Evolutionary conservation across 2,329 filamentous ascomycete species (phyloP).

Genomic region (Pseudopyricularia javanii): DNA sequence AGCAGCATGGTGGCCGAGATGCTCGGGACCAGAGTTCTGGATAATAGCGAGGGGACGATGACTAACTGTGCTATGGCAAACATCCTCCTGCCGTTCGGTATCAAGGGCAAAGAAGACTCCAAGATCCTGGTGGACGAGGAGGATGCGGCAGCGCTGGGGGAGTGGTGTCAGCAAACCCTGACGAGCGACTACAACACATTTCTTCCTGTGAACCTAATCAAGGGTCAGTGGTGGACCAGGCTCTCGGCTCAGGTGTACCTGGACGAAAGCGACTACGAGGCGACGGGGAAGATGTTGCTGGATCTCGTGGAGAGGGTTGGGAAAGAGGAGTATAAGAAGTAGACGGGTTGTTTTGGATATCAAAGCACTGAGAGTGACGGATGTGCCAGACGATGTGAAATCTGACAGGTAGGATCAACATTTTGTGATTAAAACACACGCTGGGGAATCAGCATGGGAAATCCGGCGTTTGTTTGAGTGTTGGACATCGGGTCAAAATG

Average conservation of each 20-base stretch:
- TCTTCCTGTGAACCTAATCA: slow-evolving; percentile 50
- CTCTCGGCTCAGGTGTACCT: slow-evolving; percentile 77
- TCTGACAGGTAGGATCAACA: no score
- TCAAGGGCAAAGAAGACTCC: slow-evolving; percentile 5
- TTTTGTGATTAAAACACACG: no score
- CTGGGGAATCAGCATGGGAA: no score
- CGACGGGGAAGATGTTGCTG: slow-evolving; percentile 41
- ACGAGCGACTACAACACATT: slow-evolving; percentile 58
- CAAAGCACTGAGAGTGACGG: neutral
- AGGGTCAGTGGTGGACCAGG: slow-evolving; percentile 53
- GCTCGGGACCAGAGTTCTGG: slow-evolving; percentile 60
- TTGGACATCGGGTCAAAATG: neutral
- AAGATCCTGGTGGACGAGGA: slow-evolving; percentile 14
- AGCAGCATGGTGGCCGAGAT: slow-evolving; percentile 46
- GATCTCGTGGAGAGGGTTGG: slow-evolving; percentile 8
- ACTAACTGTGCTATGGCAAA: slow-evolving; percentile 61
- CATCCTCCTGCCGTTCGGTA: slow-evolving; percentile 54
- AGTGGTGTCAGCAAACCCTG: slow-evolving; percentile 46
- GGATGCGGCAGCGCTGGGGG: slow-evolving; percentile 24
- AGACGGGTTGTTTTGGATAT: neutral
- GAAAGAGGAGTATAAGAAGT: slow-evolving; percentile 4
- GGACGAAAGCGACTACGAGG: slow-evolving; percentile 67
- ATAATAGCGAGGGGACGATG: slow-evolving; percentile 50
- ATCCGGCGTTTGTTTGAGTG: neutral
- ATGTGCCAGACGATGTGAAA: no score